Conservation (phyloP, 371 early-diverging fungal genomes). For the Apophysomyces trapeziformis region DNA sequence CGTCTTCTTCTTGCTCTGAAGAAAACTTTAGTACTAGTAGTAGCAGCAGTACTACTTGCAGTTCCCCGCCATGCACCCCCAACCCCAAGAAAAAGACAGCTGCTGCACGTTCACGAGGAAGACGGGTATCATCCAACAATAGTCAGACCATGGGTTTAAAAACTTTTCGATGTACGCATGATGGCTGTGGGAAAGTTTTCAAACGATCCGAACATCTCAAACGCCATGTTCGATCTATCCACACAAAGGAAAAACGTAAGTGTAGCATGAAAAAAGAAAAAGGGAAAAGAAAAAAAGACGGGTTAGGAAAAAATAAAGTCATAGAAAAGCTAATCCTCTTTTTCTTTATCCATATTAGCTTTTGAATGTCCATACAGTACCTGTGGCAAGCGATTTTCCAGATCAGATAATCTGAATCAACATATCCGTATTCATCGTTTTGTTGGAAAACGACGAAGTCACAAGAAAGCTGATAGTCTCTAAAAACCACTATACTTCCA, state of each 20-base stretch:
- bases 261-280: neutral
- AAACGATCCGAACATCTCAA: constrained; percentile 84
- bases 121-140: constrained; percentile 25
- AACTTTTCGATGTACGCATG: constrained; percentile 36
- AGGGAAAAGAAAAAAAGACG: too few species aligned
- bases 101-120: constrained; percentile 25
- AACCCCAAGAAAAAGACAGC: constrained; percentile 5
- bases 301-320: too few species aligned
- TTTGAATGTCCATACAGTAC: constrained; percentile 52
- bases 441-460: constrained; percentile 2
- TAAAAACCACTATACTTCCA: neutral
- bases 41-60: neutral
- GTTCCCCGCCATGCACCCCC: neutral
- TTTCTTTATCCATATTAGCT: constrained; percentile 21
- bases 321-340: neutral
- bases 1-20: neutral
- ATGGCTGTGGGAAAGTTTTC: constrained; percentile 73
- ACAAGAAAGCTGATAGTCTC: neutral
- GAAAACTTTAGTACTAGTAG: neutral
- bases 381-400: constrained; percentile 72
- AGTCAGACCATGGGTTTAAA: constrained; percentile 28
- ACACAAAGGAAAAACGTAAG: constrained; percentile 53
- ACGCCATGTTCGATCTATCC: constrained; percentile 65
- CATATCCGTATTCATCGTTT: constrained; percentile 39
- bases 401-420: constrained; percentile 73